Percentiles rank a stretch among this genome's conserved stretches.
Evolutionary conservation across 1,284 basidiomycete species (phyloP).

Genomic region (Fistulina hepatica): DNA sequence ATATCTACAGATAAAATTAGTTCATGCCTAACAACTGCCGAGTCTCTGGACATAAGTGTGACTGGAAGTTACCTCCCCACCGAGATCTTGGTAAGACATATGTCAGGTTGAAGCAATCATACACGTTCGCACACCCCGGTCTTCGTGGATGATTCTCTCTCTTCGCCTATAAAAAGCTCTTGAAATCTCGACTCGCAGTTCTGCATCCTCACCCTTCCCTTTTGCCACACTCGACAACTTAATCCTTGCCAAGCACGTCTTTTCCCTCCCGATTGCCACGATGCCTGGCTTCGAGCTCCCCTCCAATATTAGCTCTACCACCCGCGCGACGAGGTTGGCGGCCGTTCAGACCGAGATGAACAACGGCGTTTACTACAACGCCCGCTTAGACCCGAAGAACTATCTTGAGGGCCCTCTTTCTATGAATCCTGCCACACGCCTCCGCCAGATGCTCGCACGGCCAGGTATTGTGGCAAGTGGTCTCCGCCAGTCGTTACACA

Average conservation of each 20-base stretch:
- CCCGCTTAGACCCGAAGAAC: slow-evolving; percentile 57
- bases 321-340: not conserved
- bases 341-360: not conserved
- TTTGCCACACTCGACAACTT: not conserved
- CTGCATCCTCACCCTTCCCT: not conserved
- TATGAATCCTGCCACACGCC: slow-evolving; percentile 53
- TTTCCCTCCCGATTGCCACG: not conserved
- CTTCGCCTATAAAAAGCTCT: no score
- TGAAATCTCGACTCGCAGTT: no score
- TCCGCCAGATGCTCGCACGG: slow-evolving; percentile 65
- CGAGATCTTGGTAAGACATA: no score
- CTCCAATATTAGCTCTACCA: not conserved
- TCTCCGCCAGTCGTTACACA: not conserved
- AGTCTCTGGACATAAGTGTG: no score
- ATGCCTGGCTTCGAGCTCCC: not conserved
- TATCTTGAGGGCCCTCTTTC: slow-evolving; percentile 60
- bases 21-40: no score
- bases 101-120: no score
- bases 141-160: no score
- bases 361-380: slow-evolving; percentile 35
- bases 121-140: no score
- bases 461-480: slow-evolving; percentile 62
- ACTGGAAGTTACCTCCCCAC: no score
- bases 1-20: no score
- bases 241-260: not conserved